These are phyloP conservation scores for Monosporozyma aquatica DNA, from an alignment of 805 yeast species.

Conservation along the genomic window DNA sequence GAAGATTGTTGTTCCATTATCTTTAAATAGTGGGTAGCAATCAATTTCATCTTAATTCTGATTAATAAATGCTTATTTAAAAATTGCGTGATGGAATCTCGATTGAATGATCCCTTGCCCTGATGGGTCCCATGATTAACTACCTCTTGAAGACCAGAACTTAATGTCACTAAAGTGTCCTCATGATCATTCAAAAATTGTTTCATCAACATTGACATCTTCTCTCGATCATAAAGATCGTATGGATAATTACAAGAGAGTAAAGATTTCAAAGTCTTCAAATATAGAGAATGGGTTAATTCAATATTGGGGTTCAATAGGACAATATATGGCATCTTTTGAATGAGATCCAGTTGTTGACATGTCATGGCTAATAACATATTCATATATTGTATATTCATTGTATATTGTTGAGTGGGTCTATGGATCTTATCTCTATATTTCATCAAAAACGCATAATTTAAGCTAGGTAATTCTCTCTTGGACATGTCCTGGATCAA, in stretches of 20 bases:
- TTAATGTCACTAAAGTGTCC: conserved; percentile 72
- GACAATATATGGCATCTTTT: conserved; percentile 72
- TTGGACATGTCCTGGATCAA: conserved; percentile 49
- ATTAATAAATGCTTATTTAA: conserved; percentile 72
- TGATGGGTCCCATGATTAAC: no score
- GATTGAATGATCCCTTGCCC: not conserved
- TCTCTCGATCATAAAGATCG: conserved; percentile 44
- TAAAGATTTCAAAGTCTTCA: conserved; percentile 53
- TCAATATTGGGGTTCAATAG: conserved; percentile 82
- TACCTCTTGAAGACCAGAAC: conserved; percentile 75
- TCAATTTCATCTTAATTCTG: conserved; percentile 75
- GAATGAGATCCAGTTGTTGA: conserved; percentile 57
- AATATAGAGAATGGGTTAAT: conserved; percentile 62
- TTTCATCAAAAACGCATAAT: conserved; percentile 41
- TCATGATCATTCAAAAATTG: conserved; percentile 66
- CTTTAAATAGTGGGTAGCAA: conserved; percentile 77
- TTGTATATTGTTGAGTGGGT: conserved; percentile 26
- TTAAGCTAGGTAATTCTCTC: conserved; percentile 43
- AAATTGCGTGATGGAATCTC: conserved; percentile 33
- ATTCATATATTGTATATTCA: conserved; percentile 50
- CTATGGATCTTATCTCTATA: conserved; percentile 30
- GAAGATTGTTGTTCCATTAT: conserved; percentile 35
- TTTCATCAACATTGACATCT: conserved; percentile 44
- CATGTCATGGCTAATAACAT: conserved; percentile 55
- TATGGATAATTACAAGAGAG: conserved; percentile 35